Percentiles rank a stretch among this genome's conserved stretches.
Conservation (phyloP, 129 eudicot species). For the Flaveria trinervia region DNA sequence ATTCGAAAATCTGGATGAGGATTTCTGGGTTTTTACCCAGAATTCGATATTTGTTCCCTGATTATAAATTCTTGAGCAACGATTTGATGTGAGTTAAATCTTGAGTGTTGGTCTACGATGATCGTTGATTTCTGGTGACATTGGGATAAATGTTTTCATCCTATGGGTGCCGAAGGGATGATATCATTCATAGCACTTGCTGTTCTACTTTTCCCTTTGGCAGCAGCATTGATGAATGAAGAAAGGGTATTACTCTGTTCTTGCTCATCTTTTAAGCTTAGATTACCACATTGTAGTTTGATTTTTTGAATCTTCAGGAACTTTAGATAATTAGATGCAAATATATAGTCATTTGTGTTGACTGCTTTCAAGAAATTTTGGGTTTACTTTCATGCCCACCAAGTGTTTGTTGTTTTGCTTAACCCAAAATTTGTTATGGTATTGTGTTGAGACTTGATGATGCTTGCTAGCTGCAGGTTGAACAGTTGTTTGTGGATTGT, state of each 20-base stretch:
- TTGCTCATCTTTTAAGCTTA: slow-evolving; percentile 23
- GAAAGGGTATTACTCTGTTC: slow-evolving; percentile 53
- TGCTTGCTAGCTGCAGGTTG: slow-evolving; percentile 51
- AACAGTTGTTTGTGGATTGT: slow-evolving; percentile 48
- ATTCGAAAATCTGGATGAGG: slow-evolving; percentile 9
- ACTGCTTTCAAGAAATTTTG: background rate
- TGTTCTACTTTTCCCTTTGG: slow-evolving; percentile 48
- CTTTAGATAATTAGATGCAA: background rate
- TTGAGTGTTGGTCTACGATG: slow-evolving; percentile 19
- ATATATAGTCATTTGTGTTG: background rate
- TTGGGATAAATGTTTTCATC: slow-evolving; percentile 24
- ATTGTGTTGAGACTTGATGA: slow-evolving; percentile 17
- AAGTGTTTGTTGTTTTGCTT: slow-evolving; percentile 23
- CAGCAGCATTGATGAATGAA: slow-evolving; percentile 43
- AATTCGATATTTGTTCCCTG: background rate
- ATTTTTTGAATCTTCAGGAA: slow-evolving; percentile 1
- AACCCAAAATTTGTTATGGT: slow-evolving; percentile 3
- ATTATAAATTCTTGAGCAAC: background rate
- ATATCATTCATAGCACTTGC: slow-evolving; percentile 41
- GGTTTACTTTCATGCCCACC: slow-evolving; percentile 18
- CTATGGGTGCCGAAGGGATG: slow-evolving; percentile 41
- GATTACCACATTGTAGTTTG: background rate
- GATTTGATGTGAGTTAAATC: background rate
- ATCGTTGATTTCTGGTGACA: background rate
- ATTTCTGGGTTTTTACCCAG: background rate